Conservation (phyloP, 129 eudicot species). For the Chrysanthemum makinoi region DNA sequence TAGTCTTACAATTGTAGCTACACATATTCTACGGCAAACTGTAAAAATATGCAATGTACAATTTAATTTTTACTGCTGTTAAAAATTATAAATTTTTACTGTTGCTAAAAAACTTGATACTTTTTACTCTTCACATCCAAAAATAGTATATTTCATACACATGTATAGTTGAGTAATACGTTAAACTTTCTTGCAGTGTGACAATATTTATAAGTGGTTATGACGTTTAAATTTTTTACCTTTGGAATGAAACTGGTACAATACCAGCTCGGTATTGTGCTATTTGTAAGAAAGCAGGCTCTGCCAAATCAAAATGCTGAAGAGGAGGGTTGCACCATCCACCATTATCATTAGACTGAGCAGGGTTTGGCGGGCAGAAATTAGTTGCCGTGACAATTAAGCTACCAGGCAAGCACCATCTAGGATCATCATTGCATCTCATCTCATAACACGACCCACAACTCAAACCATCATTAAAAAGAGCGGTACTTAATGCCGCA, state of each 20-base stretch:
- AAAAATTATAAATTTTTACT: no score
- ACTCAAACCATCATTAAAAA: constrained; percentile 69
- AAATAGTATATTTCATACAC: no score
- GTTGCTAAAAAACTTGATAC: no score
- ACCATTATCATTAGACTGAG: constrained; percentile 62
- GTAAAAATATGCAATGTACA: neutral
- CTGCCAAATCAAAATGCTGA: constrained; percentile 77
- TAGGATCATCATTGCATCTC: constrained; percentile 60
- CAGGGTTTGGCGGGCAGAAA: constrained; percentile 80
- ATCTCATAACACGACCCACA: constrained; percentile 80
- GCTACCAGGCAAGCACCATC: constrained; percentile 61
- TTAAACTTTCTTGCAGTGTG: no score
- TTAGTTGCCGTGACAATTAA: constrained; percentile 74
- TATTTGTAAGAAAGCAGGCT: constrained; percentile 85
- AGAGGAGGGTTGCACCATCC: constrained; percentile 96
- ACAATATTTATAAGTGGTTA: neutral
- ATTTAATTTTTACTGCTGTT: no score
- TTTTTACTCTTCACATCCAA: no score
- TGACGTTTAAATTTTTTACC: constrained; percentile 32
- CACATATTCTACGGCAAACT: neutral
- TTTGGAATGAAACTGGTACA: constrained; percentile 69
- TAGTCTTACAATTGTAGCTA: neutral
- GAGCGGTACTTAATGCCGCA: constrained; percentile 80
- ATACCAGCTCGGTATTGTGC: constrained; percentile 83
- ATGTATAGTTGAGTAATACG: no score